phyloP scores from a whole-genome alignment of 257 asterid species.

The Salvia hispanica region DNA sequence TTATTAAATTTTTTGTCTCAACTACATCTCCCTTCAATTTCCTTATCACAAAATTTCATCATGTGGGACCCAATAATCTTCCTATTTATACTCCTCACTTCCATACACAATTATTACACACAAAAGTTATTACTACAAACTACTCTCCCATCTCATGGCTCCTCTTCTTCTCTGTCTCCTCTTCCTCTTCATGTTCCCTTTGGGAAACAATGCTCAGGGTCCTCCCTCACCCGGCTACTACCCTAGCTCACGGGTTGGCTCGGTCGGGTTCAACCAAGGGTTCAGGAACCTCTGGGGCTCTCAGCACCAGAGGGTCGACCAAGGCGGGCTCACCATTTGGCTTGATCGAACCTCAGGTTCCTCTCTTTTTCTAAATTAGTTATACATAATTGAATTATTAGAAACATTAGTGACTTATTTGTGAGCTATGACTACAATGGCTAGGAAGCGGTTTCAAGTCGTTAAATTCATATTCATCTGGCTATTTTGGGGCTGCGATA shows the following conservation, averaged over 20 bases:
- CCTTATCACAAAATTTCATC: conserved; percentile 32
- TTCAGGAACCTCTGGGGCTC: conserved; percentile 83
- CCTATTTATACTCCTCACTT: conserved; percentile 47
- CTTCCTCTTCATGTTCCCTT: conserved; percentile 43
- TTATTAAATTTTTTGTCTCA: neutral
- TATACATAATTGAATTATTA: too few relatives aligned
- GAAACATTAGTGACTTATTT: too few relatives aligned
- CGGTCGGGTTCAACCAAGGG: conserved; percentile 60
- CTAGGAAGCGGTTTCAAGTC: conserved; percentile 96
- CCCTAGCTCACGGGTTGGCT: conserved; percentile 59
- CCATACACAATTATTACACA: conserved; percentile 10
- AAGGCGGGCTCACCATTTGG: conserved; percentile 63
- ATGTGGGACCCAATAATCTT: conserved; percentile 46
- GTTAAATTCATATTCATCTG: conserved; percentile 55
- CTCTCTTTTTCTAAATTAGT: neutral
- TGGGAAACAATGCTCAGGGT: conserved; percentile 53
- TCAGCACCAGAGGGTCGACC: conserved; percentile 72
- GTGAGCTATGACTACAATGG: neutral
- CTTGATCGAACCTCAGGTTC: conserved; percentile 65
- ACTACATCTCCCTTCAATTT: conserved; percentile 24
- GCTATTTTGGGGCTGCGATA: conserved; percentile 69
- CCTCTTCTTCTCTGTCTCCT: conserved; percentile 39
- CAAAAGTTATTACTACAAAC: neutral
- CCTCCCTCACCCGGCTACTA: conserved; percentile 87
- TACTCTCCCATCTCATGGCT: conserved; percentile 41